Base-by-base conservation (phyloP, 2,329 filamentous ascomycete genomes). In the Hymenoscyphus fructigenus region DNA sequence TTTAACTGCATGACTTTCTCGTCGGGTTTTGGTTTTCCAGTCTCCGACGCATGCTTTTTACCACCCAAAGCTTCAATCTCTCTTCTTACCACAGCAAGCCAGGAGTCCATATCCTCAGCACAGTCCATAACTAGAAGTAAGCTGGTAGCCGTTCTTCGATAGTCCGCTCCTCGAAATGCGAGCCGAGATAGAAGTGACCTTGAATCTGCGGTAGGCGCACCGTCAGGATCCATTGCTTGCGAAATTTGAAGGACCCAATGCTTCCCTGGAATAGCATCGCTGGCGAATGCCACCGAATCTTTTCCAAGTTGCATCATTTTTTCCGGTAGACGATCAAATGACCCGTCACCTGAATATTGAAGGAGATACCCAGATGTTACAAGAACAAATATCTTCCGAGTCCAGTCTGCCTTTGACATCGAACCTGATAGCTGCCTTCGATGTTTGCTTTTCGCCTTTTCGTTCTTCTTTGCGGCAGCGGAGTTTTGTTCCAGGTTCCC, bases 231-330 rank as follows among this genome's bases (percentile, higher is more conserved):
- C 64, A 87, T 86, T 9, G 82, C 79, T 41, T 91, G 89, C 2
- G 87, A 89, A 26, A 94, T 85, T 70, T 92, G 91, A 15, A 94
- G 76, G 5, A 94, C 91, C 86, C 90, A 93, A 72, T 93, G 91
- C 66, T 86, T 87, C 5, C 91, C 91, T 2, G 91, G 90, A 63
- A 94, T 92, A 15, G 90, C 81, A 74, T 95, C 91, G 69, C 88
- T 92, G 1, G 89, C 91, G 75, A 92, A 94, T 5, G 90, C 91
- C 12, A 90, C 91, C 2, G 91, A 93, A 58, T 90, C 85, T 68
- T 86, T 88, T n/a, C 86, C 85, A 3, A 95, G 79, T 59, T 88
- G 87, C 64, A 94, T 79, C 38, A 91, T 82, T 75, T 88, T 91
- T 75, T 95, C 91, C 0, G 91, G 91, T 12, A 88, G 76, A 28